These are phyloP conservation scores for Coelastrella sp. DNA, from an alignment of 139 green algal species.

Conservation along the genomic window DNA sequence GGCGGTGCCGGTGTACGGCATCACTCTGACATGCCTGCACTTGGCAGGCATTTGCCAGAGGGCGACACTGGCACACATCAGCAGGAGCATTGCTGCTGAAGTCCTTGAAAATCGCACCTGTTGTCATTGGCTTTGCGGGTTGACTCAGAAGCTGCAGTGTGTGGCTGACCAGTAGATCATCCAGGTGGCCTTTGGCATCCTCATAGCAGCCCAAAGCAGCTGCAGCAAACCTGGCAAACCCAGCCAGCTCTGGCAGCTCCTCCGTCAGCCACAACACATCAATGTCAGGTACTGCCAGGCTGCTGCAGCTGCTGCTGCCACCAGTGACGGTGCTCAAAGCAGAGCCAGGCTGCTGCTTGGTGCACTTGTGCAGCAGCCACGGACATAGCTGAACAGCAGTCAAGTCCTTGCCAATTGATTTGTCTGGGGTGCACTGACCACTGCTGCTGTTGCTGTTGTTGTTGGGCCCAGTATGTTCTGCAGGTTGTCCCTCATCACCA, in stretches of 20 bases:
- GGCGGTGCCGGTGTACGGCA: too few relatives aligned
- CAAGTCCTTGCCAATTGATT: background rate
- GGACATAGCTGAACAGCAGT: background rate
- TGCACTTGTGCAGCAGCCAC: background rate
- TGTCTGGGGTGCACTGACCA: background rate
- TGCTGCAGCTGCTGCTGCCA: conserved; percentile 10
- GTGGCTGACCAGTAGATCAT: background rate
- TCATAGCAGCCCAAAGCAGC: conserved; percentile 38
- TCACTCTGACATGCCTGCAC: too few relatives aligned
- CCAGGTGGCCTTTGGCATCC: background rate
- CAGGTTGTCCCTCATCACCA: too few relatives aligned
- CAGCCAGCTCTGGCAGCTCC: conserved; percentile 37
- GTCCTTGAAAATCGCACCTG: background rate
- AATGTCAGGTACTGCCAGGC: background rate
- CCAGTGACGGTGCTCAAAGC: background rate
- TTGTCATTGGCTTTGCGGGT: background rate
- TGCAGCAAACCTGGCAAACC: conserved; percentile 13
- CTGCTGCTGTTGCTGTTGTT: conserved; percentile 2
- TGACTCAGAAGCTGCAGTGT: background rate
- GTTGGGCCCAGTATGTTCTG: background rate
- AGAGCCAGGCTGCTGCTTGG: background rate
- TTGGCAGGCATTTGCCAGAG: too few relatives aligned
- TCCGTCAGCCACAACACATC: conserved; percentile 18
- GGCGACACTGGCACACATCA: too few relatives aligned
- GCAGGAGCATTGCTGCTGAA: background rate